Base-by-base conservation (phyloP, 805 yeast genomes). In the Cyberlindnera nakhonratchasimensis region DNA sequence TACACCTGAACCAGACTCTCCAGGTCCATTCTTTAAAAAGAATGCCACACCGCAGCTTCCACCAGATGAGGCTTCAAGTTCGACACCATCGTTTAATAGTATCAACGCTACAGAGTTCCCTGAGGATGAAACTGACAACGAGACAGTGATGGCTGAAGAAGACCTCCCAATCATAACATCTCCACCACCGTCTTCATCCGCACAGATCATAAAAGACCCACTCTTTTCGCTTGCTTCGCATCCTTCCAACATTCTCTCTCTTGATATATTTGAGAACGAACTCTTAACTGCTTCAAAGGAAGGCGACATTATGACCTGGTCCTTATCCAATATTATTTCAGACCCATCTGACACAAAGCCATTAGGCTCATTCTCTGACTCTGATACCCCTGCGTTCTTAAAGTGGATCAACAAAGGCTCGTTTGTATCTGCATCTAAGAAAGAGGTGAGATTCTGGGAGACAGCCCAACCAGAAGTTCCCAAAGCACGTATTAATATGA, bases 1-100 rank as follows among this genome's bases (percentile, higher is more conserved):
- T 6, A 40, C 50, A 3, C 50, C 50, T 1, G 46, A 34, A 12
- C 42, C 50, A 3, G 45, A 46, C 6, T 39, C 45, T 3, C 42
- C 43, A 6, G 17, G n/a, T n/a, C n/a, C 6, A 10, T 28, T 34
- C 30, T 18, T 37, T 40, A 34, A 29, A n/a, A 33, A 37, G 22
- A 8, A 6, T n/a, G 30, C 10, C 13, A 18, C 25, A 3, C 40
- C 43, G 4, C 35, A 26, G 6, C n/a, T 19, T 12, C 23, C 10
- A 14, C 38, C 13, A 3, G 18, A 18, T 19, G 39, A 14, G 6
- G n/a, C n/a, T n/a, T n/a, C n/a, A n/a, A n/a, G n/a, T n/a, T n/a
- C n/a, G n/a, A n/a, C n/a, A n/a, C n/a, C n/a, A n/a, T n/a, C n/a
- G n/a, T n/a, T n/a, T n/a, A n/a, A n/a, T n/a, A n/a, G n/a, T n/a